Evolutionary conservation across 768 basidiomycete species (phyloP).

Genomic region (Lyophyllum semitale): DNA sequence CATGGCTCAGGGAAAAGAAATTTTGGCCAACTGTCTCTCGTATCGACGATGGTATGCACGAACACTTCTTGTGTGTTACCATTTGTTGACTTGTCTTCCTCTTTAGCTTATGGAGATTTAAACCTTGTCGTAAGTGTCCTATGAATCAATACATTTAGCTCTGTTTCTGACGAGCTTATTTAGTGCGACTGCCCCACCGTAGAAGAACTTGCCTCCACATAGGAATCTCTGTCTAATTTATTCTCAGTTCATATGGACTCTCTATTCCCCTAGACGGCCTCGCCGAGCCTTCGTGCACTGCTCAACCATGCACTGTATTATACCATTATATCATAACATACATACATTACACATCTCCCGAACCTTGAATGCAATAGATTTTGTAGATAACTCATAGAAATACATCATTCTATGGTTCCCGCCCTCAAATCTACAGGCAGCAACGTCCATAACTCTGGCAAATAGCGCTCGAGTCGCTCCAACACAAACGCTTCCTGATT

Average conservation of each 20-base stretch:
- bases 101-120: constrained; percentile 84
- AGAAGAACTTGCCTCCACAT: constrained; percentile 63
- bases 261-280: constrained; percentile 55
- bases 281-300: constrained; percentile 48
- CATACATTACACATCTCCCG: constrained; percentile 2
- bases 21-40: constrained; percentile 96
- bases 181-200: constrained; percentile 89
- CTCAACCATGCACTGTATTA: constrained; percentile 63
- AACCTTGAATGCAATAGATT: constrained; percentile 16
- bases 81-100: background rate
- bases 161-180: constrained; percentile 14
- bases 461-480: constrained; percentile 40
- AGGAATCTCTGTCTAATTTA: constrained; percentile 14
- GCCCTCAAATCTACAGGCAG: constrained; percentile 27
- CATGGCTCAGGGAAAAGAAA: constrained; percentile 84
- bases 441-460: constrained; percentile 40
- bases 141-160: background rate
- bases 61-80: background rate
- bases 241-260: constrained; percentile 30
- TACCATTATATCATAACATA: constrained; percentile 24
- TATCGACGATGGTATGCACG: constrained; percentile 83
- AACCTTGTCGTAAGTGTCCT: constrained; percentile 75
- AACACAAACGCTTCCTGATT: constrained; percentile 47
- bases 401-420: constrained; percentile 4
- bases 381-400: constrained; percentile 17